Evolutionary conservation across 495 filamentous ascomycete genomes (phyloP).

Genomic region (Aspergillus egyptiacus): DNA sequence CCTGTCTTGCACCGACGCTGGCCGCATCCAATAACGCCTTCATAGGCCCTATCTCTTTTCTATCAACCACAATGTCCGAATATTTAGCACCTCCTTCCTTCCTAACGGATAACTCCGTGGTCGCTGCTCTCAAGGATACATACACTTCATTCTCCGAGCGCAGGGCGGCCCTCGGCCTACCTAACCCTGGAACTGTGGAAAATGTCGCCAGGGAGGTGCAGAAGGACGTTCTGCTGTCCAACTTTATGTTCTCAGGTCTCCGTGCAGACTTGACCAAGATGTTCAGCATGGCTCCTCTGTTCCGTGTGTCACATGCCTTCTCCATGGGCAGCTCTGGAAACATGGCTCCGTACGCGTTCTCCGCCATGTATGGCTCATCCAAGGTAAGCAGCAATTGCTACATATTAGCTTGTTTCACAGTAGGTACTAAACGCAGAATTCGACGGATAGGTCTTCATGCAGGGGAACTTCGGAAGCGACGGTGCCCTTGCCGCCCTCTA

Average conservation of each 20-base stretch:
- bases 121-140: conserved; percentile 63
- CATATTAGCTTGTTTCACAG: neutral
- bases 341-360: conserved; percentile 89
- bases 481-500: conserved; percentile 73
- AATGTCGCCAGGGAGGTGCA: conserved; percentile 87
- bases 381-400: conserved; percentile 58
- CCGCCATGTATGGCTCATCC: conserved; percentile 83
- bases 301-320: conserved; percentile 96
- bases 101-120: conserved; percentile 65
- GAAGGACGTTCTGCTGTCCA: conserved; percentile 89
- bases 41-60: conserved; percentile 4
- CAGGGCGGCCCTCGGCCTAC: conserved; percentile 78
- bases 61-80: conserved; percentile 37
- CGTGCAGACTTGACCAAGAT: conserved; percentile 93
- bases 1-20: conserved; percentile 14
- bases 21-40: conserved; percentile 5
- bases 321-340: conserved; percentile 77
- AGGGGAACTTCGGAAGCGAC: conserved; percentile 91
- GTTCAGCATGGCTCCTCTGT: conserved; percentile 85
- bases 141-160: conserved; percentile 78
- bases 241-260: conserved; percentile 91
- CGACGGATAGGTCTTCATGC: conserved; percentile 73
- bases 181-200: conserved; percentile 89
- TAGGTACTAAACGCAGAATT: neutral
- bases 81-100: conserved; percentile 55